Conservation (phyloP, 78 protist genomes). For the Dictyostelium capitatum region DNA sequence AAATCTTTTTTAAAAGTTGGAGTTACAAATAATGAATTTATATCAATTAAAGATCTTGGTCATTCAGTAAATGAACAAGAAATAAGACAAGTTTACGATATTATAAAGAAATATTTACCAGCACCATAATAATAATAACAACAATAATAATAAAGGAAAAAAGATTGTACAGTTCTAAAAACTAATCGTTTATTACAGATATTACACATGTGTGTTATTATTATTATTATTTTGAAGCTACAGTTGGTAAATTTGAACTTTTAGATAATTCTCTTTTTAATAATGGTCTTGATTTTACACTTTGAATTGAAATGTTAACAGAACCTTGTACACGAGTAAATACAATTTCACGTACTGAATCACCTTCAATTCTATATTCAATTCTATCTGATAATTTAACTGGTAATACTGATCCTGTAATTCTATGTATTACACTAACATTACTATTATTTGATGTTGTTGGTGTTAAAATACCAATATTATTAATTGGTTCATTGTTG, state of each 20-base stretch:
- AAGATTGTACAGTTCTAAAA: neutral
- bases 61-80: constrained; percentile 3
- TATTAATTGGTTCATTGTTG: neutral
- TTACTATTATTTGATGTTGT: neutral
- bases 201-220: neutral
- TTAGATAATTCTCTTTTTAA: constrained; percentile 23
- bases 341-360: constrained; percentile 54
- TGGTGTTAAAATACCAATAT: constrained; percentile 17
- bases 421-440: constrained; percentile 13
- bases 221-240: neutral
- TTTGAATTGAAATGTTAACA: constrained; percentile 49
- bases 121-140: neutral
- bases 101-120: neutral
- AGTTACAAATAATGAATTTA: neutral
- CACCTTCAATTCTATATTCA: constrained; percentile 75
- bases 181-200: neutral
- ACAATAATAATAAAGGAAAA: too few species aligned
- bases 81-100: neutral
- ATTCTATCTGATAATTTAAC: constrained; percentile 58
- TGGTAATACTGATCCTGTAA: constrained; percentile 44
- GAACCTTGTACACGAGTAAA: constrained; percentile 65
- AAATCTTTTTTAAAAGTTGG: neutral
- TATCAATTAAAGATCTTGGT: neutral
- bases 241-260: neutral
- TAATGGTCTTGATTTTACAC: neutral